Conservation (phyloP, 2,329 filamentous ascomycete species). For the Botrytis elliptica region DNA sequence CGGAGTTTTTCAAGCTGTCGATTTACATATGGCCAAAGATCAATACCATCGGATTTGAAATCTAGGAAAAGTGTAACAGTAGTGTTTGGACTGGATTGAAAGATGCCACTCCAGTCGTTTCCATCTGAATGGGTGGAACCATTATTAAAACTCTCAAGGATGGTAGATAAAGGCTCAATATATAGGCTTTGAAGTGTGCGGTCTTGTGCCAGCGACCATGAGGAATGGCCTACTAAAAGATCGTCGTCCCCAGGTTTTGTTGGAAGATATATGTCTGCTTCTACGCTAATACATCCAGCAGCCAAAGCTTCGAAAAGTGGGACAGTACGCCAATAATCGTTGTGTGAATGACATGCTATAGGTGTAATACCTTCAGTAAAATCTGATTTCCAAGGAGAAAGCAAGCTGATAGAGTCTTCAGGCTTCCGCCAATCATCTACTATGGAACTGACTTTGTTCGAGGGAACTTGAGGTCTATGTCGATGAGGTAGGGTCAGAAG, state of each 20-base stretch:
- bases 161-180: constrained; percentile 56
- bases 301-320: constrained; percentile 52
- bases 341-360: constrained; percentile 44
- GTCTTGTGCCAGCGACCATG: constrained; percentile 49
- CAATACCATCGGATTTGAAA: constrained; percentile 46
- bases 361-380: neutral
- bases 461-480: neutral
- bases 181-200: constrained; percentile 58
- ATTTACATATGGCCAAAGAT: constrained; percentile 43
- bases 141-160: constrained; percentile 50
- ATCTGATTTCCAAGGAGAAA: neutral
- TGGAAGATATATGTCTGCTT: constrained; percentile 61
- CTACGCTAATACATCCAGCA: constrained; percentile 55
- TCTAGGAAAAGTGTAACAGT: constrained; percentile 48
- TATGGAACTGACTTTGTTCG: neutral
- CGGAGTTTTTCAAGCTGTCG: constrained; percentile 40
- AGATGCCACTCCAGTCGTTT: constrained; percentile 26
- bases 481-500: no score
- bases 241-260: constrained; percentile 44
- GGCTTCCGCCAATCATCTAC: neutral
- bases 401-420: neutral
- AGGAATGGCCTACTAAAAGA: constrained; percentile 58
- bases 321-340: constrained; percentile 54
- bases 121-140: neutral
- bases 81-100: constrained; percentile 20